Percentiles rank a stretch among this genome's conserved stretches.
Conservation (phyloP, 148 eudicot species). For the Salicornia ramosissima region DNA sequence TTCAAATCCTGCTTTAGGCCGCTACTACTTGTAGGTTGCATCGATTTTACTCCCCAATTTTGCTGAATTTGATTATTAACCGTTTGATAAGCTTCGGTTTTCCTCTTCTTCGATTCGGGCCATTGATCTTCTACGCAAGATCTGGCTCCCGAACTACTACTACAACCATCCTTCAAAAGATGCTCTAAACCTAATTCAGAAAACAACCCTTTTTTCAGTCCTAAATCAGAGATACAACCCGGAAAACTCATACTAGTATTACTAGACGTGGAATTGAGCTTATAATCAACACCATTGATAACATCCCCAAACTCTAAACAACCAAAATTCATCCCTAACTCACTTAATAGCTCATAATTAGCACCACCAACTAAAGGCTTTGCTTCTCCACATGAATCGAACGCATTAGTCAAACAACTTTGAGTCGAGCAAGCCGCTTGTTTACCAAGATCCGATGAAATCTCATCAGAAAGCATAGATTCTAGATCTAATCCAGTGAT, state of each 20-base stretch:
- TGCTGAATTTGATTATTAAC: conserved; percentile 19
- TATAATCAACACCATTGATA: conserved; percentile 24
- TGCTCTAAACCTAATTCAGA: conserved; percentile 65
- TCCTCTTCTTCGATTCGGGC: conserved; percentile 42
- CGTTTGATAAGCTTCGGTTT: conserved; percentile 27
- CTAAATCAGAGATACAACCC: conserved; percentile 32
- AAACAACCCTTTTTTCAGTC: conserved; percentile 45
- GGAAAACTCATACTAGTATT: conserved; percentile 27
- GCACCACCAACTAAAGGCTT: conserved; percentile 13
- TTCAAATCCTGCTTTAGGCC: conserved; percentile 18
- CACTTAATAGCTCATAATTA: conserved; percentile 21
- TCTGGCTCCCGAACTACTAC: conserved; percentile 34
- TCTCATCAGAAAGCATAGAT: conserved; percentile 24
- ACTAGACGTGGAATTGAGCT: conserved; percentile 9
- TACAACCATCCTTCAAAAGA: conserved; percentile 33
- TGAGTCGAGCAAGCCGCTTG: conserved; percentile 34
- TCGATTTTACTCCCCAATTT: conserved; percentile 19
- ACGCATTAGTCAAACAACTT: conserved; percentile 36
- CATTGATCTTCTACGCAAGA: conserved; percentile 41
- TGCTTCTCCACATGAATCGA: conserved; percentile 20
- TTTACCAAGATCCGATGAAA: conserved; percentile 18
- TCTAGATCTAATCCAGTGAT: conserved; percentile 18
- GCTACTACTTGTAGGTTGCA: conserved; percentile 22
- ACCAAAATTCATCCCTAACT: conserved; percentile 30
- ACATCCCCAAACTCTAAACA: conserved; percentile 25